Evolutionary conservation across 1,284 basidiomycete species (phyloP).

Genomic region (Exobasidium cylindrosporum): DNA sequence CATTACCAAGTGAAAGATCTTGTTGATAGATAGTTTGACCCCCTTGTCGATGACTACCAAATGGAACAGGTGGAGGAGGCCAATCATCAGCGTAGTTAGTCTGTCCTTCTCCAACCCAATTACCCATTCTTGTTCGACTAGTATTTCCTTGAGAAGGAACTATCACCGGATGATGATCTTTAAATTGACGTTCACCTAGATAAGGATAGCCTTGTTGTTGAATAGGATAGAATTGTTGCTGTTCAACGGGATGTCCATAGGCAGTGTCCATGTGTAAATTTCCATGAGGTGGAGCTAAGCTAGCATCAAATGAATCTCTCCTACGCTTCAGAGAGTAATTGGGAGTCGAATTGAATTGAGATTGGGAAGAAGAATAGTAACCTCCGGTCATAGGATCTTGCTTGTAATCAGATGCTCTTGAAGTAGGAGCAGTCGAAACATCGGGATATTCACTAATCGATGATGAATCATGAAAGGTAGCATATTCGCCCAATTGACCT

Average conservation of each 20-base stretch:
- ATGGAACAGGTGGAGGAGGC: slow-evolving; percentile 22
- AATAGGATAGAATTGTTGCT: not conserved
- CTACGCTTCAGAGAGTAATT: not conserved
- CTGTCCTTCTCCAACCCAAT: not conserved
- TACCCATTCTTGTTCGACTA: not conserved
- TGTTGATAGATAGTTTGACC: not conserved
- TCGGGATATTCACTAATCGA: slow-evolving; percentile 10
- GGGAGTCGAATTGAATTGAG: not conserved
- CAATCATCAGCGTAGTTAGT: not conserved
- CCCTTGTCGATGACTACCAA: slow-evolving; percentile 12
- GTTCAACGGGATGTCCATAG: not conserved
- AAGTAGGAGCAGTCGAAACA: slow-evolving; percentile 8
- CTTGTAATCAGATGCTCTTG: slow-evolving; percentile 11
- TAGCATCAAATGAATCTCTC: slow-evolving; percentile 1
- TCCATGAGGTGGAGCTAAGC: not conserved
- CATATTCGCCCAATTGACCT: not conserved
- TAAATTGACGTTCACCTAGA: not conserved
- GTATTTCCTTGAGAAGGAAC: not conserved
- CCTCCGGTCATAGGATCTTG: not conserved
- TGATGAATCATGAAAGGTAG: slow-evolving; percentile 5
- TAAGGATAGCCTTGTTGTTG: not conserved
- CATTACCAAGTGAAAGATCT: not conserved
- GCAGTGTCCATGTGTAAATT: not conserved
- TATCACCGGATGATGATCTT: not conserved
- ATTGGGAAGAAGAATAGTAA: not conserved